phyloP scores from a whole-genome alignment of 352 stramenopile genomes.

The Ophiocytium majus region DNA sequence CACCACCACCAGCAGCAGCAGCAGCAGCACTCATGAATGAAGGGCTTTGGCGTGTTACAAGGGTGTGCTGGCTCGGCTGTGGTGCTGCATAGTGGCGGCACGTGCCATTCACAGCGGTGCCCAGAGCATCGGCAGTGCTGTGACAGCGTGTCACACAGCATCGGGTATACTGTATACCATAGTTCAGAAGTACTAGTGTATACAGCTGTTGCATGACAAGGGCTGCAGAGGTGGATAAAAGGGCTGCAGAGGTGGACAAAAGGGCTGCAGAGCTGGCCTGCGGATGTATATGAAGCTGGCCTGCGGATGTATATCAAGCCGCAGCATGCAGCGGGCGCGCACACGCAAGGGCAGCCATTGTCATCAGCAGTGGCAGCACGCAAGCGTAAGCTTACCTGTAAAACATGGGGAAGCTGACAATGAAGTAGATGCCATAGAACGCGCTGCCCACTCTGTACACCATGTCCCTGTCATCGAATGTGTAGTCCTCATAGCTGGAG shows the following conservation, averaged over 20 bases:
- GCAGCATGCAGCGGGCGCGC: no score
- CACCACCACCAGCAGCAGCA: constrained; percentile 24
- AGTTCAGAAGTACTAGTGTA: no score
- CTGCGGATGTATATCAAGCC: no score
- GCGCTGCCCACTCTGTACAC: constrained; percentile 68
- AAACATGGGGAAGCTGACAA: constrained; percentile 67
- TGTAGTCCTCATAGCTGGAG: constrained; percentile 77
- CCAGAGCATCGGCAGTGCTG: no score
- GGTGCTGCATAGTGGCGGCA: no score
- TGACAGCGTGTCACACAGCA: not conserved
- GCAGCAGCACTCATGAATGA: not conserved
- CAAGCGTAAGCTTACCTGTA: constrained; percentile 26
- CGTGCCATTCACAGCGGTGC: no score
- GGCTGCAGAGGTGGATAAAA: not conserved
- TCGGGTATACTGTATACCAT: not conserved
- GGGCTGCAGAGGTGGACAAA: not conserved
- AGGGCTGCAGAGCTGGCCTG: not conserved
- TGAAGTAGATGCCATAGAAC: constrained; percentile 85
- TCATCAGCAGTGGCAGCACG: not conserved
- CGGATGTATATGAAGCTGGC: not conserved
- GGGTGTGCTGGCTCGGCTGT: not conserved
- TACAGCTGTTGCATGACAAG: no score
- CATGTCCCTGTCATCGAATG: constrained; percentile 71
- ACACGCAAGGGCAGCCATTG: not conserved
- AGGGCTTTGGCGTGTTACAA: not conserved